Evolutionary conservation across 768 basidiomycete genomes (phyloP).

Genomic region (Fibroporia radiculosa): DNA sequence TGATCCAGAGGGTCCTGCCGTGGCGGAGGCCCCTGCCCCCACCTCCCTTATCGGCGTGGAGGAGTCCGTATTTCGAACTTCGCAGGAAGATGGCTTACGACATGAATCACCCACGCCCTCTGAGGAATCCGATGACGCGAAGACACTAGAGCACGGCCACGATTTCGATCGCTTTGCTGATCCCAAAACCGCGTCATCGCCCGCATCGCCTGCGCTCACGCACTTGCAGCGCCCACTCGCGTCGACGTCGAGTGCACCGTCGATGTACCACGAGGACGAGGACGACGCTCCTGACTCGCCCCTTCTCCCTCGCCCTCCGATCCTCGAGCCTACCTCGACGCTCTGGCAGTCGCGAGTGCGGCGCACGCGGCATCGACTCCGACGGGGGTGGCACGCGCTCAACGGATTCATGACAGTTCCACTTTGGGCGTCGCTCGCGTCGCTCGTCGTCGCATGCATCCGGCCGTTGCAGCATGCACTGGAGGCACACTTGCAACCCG

Average conservation of each 20-base stretch:
- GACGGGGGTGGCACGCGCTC: constrained; percentile 31
- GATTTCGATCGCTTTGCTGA: constrained; percentile 8
- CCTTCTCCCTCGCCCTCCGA: constrained; percentile 8
- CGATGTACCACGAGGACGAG: constrained; percentile 14
- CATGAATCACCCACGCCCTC: constrained; percentile 9
- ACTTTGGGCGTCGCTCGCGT: constrained; percentile 70
- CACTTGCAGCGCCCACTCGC: constrained; percentile 4
- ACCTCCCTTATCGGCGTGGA: constrained; percentile 28
- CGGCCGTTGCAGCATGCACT: constrained; percentile 69
- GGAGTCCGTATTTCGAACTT: constrained; percentile 20
- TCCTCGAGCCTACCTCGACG: constrained; percentile 16
- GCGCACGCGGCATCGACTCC: constrained; percentile 19
- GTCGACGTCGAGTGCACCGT: constrained; percentile 6
- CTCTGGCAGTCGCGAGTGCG: constrained; percentile 20
- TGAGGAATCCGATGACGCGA: constrained; percentile 8
- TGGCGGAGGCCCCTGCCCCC: constrained; percentile 23
- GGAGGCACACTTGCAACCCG: constrained; percentile 50
- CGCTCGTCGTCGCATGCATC: constrained; percentile 70
- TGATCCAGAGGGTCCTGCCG: constrained; percentile 36
- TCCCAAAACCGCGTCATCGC: constrained; percentile 56
- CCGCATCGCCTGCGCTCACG: constrained; percentile 38
- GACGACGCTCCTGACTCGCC: constrained; percentile 14
- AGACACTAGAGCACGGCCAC: constrained; percentile 2
- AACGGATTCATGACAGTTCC: constrained; percentile 85
- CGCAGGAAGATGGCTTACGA: constrained; percentile 15